These are phyloP conservation scores for Amphibolis antarctica DNA, from an alignment of 106 monocot species.

Conservation along the genomic window DNA sequence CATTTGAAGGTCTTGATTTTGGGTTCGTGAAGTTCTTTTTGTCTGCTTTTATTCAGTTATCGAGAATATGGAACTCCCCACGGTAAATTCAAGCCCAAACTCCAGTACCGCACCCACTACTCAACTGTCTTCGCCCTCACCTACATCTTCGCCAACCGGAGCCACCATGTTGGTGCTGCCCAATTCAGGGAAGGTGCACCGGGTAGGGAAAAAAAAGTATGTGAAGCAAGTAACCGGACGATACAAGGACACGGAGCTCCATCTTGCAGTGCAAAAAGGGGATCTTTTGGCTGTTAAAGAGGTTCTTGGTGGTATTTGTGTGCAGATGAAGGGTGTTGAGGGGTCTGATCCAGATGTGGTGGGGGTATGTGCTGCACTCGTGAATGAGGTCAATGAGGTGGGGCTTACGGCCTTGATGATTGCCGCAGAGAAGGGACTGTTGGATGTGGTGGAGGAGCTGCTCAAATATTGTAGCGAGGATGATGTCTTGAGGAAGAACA, in stretches of 20 bases:
- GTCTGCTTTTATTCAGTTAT: no score
- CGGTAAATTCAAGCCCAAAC: no score
- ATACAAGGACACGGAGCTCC: constrained; percentile 11
- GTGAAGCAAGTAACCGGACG: constrained; percentile 15
- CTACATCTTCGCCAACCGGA: no score
- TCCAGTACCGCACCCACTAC: no score
- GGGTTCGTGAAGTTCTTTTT: no score
- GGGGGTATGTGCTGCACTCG: constrained; percentile 3
- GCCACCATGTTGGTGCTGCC: constrained; percentile 8
- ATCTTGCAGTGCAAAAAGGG: constrained; percentile 9
- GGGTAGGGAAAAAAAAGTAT: constrained; percentile 13
- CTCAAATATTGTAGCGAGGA: constrained; percentile 8
- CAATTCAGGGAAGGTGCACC: constrained; percentile 8
- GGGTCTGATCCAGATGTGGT: not conserved
- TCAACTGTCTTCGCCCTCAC: no score
- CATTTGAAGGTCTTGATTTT: no score
- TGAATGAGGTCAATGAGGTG: constrained; percentile 6
- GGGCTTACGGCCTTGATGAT: constrained; percentile 13
- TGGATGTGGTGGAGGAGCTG: constrained; percentile 13
- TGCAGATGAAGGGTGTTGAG: constrained; percentile 1
- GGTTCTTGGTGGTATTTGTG: constrained; percentile 3
- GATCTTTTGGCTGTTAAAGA: constrained; percentile 6
- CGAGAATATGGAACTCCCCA: no score
- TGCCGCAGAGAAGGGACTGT: constrained; percentile 4
- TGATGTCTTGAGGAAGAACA: constrained; percentile 4